Conservation (phyloP, 78 protist genomes). For the Dictyostelium capitatum region DNA sequence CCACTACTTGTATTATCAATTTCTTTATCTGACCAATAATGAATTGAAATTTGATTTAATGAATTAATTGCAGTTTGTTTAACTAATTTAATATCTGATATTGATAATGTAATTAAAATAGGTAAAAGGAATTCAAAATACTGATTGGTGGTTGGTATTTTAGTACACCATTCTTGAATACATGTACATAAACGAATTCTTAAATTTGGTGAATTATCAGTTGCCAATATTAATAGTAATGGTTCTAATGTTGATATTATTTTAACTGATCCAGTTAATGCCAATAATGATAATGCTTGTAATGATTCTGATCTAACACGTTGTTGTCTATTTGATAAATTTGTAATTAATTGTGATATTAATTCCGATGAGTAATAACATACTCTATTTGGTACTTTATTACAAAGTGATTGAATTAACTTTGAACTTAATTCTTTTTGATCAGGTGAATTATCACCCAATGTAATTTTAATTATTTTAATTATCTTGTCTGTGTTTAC, state of each 20-base stretch:
- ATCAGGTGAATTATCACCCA: constrained; percentile 13
- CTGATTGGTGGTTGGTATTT: constrained; percentile 20
- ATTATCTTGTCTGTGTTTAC: background rate
- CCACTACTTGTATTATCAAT: background rate
- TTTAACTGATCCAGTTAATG: constrained; percentile 35
- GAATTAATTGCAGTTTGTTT: background rate
- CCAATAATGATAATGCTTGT: constrained; percentile 29
- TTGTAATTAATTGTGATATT: background rate
- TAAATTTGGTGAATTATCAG: constrained; percentile 32
- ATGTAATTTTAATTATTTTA: background rate
- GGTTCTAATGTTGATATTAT: constrained; percentile 17
- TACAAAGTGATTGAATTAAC: background rate
- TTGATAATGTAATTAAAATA: constrained; percentile 7
- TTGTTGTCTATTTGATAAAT: constrained; percentile 44
- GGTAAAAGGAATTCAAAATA: constrained; percentile 22
- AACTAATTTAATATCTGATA: constrained; percentile 16
- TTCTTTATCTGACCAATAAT: background rate
- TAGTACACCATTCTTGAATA: constrained; percentile 25
- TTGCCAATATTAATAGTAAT: background rate
- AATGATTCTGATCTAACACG: constrained; percentile 46
- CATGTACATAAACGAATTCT: background rate
- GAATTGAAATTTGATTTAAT: background rate
- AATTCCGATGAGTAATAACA: background rate
- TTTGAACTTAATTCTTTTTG: constrained; percentile 13
- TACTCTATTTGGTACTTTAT: constrained; percentile 31